Percentiles rank a stretch among this genome's conserved stretches.
phyloP scores from a whole-genome alignment of 176 grass and related monocot species.

The Oropetium thomaeum region DNA sequence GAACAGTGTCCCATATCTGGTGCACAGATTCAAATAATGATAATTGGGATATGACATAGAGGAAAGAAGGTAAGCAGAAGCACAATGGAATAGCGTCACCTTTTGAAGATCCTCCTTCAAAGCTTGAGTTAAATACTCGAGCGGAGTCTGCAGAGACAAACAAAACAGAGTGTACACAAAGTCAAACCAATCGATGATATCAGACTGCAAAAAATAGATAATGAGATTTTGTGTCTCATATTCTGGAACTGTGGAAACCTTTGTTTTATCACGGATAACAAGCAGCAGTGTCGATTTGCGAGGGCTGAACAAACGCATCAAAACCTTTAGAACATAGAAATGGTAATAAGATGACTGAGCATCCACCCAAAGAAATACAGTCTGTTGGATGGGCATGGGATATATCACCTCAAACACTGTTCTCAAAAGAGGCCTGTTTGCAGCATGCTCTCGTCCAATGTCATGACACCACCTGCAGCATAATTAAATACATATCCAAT shows the following conservation, averaged over 20 bases:
- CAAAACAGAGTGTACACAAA: constrained; percentile 29
- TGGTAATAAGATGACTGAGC: constrained; percentile 10
- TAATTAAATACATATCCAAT: neutral
- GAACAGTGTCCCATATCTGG: constrained; percentile 86
- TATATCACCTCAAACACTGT: constrained; percentile 70
- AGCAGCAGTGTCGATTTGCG: constrained; percentile 67
- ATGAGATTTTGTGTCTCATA: neutral
- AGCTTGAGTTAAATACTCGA: constrained; percentile 65
- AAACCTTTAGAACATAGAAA: constrained; percentile 45
- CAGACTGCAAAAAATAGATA: neutral
- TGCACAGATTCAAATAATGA: constrained; percentile 24
- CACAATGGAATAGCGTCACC: constrained; percentile 39
- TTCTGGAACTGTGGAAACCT: constrained; percentile 43
- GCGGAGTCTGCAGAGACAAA: constrained; percentile 56
- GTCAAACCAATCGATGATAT: constrained; percentile 17
- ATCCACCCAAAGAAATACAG: constrained; percentile 2
- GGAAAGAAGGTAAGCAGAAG: constrained; percentile 15
- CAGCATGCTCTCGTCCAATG: constrained; percentile 78
- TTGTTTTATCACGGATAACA: constrained; percentile 89
- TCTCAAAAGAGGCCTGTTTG: constrained; percentile 74
- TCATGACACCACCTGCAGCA: constrained; percentile 87
- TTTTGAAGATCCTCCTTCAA: constrained; percentile 88
- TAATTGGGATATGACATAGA: constrained; percentile 7
- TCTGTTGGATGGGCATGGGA: neutral
- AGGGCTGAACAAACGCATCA: constrained; percentile 66